Conservation (phyloP, 768 basidiomycete genomes). For the Lanmaoa pseudosensibilis region DNA sequence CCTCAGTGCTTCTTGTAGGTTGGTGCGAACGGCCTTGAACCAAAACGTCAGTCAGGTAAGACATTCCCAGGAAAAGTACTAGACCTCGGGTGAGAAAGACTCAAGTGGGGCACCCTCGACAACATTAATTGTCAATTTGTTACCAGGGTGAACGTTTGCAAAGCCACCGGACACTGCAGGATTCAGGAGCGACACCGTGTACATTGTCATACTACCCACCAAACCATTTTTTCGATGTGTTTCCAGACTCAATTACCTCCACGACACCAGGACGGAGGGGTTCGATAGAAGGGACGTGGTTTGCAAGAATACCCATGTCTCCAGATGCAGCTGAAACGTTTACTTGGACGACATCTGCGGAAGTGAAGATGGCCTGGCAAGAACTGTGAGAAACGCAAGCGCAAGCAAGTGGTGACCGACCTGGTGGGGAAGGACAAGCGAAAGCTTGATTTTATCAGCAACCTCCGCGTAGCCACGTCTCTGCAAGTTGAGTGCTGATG, state of each 20-base stretch:
- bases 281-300: constrained; percentile 98
- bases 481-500: constrained; percentile 49
- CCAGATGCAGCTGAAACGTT: constrained; percentile 92
- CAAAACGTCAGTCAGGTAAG: constrained; percentile 6
- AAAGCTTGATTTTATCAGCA: constrained; percentile 87
- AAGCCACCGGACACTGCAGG: constrained; percentile 91
- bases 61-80: constrained; percentile 20
- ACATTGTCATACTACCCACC: constrained; percentile 52
- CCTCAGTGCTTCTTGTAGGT: constrained; percentile 84
- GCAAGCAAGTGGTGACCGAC: constrained; percentile 45
- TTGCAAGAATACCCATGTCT: constrained; percentile 99
- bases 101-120: constrained; percentile 95
- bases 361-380: constrained; percentile 82
- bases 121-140: constrained; percentile 94
- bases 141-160: constrained; percentile 96
- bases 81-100: constrained; percentile 85
- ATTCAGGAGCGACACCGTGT: constrained; percentile 4
- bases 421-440: constrained; percentile 93
- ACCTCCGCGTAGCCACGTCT: constrained; percentile 92
- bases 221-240: constrained; percentile 92
- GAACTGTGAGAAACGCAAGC: constrained; percentile 13
- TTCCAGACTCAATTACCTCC: constrained; percentile 85
- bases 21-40: constrained; percentile 80
- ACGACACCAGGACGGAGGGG: constrained; percentile 91
- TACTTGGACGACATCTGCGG: constrained; percentile 91